Percentiles rank a stretch among this genome's conserved stretches.
Evolutionary conservation across 768 basidiomycete genomes (phyloP).

Genomic region (Rhizopogon roseolus): DNA sequence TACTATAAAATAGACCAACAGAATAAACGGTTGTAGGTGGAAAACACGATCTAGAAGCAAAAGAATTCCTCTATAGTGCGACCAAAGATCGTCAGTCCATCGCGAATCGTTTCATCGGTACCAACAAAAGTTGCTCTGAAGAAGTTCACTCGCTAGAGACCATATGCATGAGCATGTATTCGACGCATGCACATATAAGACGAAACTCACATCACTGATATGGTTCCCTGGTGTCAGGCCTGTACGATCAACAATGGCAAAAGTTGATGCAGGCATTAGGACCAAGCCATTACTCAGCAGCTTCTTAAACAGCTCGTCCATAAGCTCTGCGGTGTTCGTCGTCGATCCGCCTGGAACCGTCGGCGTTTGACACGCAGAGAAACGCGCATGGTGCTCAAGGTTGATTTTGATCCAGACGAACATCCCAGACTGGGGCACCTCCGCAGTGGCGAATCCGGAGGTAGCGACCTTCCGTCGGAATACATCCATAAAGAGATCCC

Average conservation of each 20-base stretch:
- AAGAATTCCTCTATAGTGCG: slow-evolving; percentile 34
- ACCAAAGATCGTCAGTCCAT: slow-evolving; percentile 37
- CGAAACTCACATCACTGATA: slow-evolving; percentile 38
- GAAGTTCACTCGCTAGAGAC: slow-evolving; percentile 33
- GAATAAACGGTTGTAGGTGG: neutral
- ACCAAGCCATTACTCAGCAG: slow-evolving; percentile 37
- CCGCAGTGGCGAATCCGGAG: slow-evolving; percentile 30
- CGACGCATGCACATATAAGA: neutral
- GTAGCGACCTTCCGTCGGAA: slow-evolving; percentile 30
- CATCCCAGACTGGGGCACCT: slow-evolving; percentile 43
- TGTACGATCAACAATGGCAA: slow-evolving; percentile 32
- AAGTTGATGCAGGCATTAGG: slow-evolving; percentile 45
- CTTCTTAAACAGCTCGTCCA: slow-evolving; percentile 43
- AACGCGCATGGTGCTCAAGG: slow-evolving; percentile 38
- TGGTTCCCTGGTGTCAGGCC: slow-evolving; percentile 20
- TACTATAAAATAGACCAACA: neutral
- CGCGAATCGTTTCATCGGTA: slow-evolving; percentile 40
- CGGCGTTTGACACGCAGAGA: slow-evolving; percentile 16
- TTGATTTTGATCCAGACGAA: slow-evolving; percentile 50
- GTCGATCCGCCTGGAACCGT: slow-evolving; percentile 13
- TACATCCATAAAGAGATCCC: slow-evolving; percentile 41
- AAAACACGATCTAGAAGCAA: slow-evolving; percentile 9
- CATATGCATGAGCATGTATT: neutral
- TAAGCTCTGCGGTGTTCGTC: slow-evolving; percentile 40
- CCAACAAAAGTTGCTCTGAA: slow-evolving; percentile 47